These are phyloP conservation scores for Sanghuangporus sanghuang DNA, from an alignment of 1,284 basidiomycete genomes.

Conservation along the genomic window DNA sequence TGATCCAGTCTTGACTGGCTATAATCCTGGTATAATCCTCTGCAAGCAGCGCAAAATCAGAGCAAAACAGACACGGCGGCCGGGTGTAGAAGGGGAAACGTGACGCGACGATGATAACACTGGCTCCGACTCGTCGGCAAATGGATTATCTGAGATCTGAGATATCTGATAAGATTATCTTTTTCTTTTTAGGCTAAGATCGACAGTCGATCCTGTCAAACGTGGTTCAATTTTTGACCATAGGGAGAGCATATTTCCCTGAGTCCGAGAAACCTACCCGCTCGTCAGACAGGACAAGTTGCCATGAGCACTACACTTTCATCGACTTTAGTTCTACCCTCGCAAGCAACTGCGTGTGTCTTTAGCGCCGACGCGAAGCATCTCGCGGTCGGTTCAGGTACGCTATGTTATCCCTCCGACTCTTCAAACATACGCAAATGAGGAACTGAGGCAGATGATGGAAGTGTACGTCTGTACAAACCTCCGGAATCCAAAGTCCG, in stretches of 20 bases:
- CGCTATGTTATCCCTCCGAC: constrained; percentile 7
- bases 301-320: neutral
- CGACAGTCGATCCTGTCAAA: neutral
- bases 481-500: constrained; percentile 53
- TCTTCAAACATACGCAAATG: neutral
- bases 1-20: too few relatives aligned
- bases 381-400: constrained; percentile 45
- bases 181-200: neutral
- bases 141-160: neutral
- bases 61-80: too few relatives aligned
- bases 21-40: too few relatives aligned
- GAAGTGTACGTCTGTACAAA: constrained; percentile 61
- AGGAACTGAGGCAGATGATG: constrained; percentile 49
- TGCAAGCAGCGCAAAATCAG: too few relatives aligned
- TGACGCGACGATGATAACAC: neutral
- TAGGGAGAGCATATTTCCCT: too few relatives aligned
- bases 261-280: too few relatives aligned
- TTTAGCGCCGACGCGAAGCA: neutral
- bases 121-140: neutral
- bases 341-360: constrained; percentile 8
- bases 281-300: neutral
- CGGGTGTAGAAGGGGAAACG: neutral
- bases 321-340: constrained; percentile 1
- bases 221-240: neutral
- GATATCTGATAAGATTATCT: neutral